A percentile compares a stretch with the other conserved stretches of the same genome.
phyloP scores from a whole-genome alignment of 495 filamentous ascomycete species.

The Penicillium paradoxum region DNA sequence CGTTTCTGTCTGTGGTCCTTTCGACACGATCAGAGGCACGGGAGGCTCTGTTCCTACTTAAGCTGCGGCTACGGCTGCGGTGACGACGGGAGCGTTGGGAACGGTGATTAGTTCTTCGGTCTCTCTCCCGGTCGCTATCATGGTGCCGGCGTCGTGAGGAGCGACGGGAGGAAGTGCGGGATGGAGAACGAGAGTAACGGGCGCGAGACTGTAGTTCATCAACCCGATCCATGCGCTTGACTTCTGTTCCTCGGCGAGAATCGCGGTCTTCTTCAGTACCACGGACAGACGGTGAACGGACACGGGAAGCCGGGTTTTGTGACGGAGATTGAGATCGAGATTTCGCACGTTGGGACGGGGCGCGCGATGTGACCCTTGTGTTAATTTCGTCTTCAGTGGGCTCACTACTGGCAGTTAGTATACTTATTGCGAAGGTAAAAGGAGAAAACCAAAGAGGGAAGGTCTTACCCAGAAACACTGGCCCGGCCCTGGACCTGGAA shows the following conservation, averaged over 20 bases:
- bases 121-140: conserved; percentile 31
- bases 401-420: background rate
- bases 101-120: conserved; percentile 37
- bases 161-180: conserved; percentile 46
- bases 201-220: conserved; percentile 1
- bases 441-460: background rate
- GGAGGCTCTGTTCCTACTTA: conserved; percentile 25
- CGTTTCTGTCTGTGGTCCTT: conserved; percentile 16
- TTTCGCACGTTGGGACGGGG: conserved; percentile 32
- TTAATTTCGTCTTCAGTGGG: background rate
- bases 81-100: conserved; percentile 46
- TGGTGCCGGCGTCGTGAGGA: conserved; percentile 49
- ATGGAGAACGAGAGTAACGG: conserved; percentile 48
- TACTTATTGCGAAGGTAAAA: background rate
- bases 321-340: conserved; percentile 45
- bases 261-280: conserved; percentile 47
- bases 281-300: conserved; percentile 49
- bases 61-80: conserved; percentile 37
- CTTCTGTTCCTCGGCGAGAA: conserved; percentile 39
- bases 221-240: conserved; percentile 11
- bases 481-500: conserved; percentile 29
- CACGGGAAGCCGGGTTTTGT: conserved; percentile 50
- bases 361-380: conserved; percentile 20
- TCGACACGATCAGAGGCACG: conserved; percentile 24
- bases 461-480: conserved; percentile 36